Evolutionary conservation across 1,284 basidiomycete genomes (phyloP).

Genomic region (Irpex lacteus): DNA sequence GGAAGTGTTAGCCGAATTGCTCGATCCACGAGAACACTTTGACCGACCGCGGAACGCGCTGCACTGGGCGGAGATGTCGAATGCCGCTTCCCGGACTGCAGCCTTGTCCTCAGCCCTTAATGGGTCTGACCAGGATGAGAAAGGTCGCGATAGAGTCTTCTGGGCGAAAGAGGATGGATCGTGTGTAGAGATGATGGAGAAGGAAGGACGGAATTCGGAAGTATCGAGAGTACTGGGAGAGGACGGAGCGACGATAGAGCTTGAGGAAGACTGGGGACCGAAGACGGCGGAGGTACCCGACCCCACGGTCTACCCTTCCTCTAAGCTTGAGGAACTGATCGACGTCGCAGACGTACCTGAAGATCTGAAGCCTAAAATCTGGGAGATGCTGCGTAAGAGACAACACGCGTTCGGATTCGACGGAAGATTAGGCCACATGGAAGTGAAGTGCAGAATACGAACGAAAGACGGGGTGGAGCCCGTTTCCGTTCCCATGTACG

Average conservation of each 20-base stretch:
- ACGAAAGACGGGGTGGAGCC: constrained; percentile 12
- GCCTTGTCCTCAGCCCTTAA: no score
- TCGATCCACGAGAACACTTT: no score
- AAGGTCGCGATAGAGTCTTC: no score
- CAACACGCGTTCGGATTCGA: background rate
- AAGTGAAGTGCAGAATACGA: background rate
- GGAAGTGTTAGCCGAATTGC: no score
- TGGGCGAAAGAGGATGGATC: no score
- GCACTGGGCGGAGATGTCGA: no score
- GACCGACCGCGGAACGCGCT: no score
- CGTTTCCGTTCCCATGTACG: constrained; percentile 24
- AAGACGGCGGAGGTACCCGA: background rate
- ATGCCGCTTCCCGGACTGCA: no score
- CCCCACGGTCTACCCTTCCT: background rate
- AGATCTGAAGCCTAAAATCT: background rate
- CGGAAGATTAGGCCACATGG: background rate
- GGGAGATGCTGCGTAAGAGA: background rate
- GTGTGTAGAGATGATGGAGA: background rate
- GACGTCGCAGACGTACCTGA: constrained; percentile 8
- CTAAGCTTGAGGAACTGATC: constrained; percentile 1
- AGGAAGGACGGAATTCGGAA: background rate
- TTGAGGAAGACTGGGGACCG: background rate
- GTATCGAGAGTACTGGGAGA: no score
- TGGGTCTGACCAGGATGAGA: no score
- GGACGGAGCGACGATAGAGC: no score